phyloP scores from a whole-genome alignment of 306 rosid genomes.

The Prunus kanzakura region DNA sequence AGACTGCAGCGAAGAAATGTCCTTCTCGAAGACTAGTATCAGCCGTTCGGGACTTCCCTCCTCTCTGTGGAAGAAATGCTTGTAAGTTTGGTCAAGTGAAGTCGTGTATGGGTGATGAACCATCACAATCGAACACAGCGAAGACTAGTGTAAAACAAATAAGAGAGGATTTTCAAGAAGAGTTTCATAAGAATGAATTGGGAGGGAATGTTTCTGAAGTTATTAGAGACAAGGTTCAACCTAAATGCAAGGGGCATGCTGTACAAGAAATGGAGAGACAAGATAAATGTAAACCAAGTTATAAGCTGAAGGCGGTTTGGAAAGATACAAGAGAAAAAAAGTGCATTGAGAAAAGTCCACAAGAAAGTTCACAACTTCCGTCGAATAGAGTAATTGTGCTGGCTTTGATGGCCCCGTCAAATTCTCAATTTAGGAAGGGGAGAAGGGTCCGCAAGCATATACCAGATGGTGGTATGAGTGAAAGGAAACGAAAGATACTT shows the following conservation, averaged over 20 bases:
- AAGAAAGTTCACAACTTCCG: conserved; percentile 15
- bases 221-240: conserved; percentile 7
- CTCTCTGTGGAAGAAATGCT: conserved; percentile 62
- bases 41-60: conserved; percentile 71
- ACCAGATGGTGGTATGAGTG: conserved; percentile 26
- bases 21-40: conserved; percentile 62
- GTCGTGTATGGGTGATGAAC: conserved; percentile 26
- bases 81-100: conserved; percentile 22
- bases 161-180: conserved; percentile 33
- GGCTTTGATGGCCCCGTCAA: conserved; percentile 62
- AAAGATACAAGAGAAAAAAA: conserved; percentile 25
- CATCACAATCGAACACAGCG: conserved; percentile 17
- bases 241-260: conserved; percentile 20
- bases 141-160: conserved; percentile 19
- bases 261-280: conserved; percentile 20
- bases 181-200: conserved; percentile 21
- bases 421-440: conserved; percentile 51
- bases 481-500: conserved; percentile 38
- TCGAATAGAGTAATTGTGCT: conserved; percentile 35
- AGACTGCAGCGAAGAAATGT: conserved; percentile 34
- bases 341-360: not conserved
- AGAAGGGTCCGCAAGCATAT: conserved; percentile 30
- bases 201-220: conserved; percentile 17
- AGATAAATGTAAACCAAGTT: conserved; percentile 17
- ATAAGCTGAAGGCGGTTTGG: conserved; percentile 16